A percentile compares a stretch with the other conserved stretches of the same genome.
Evolutionary conservation across 805 yeast genomes (phyloP).

Genomic region (Millerozyma miso): DNA sequence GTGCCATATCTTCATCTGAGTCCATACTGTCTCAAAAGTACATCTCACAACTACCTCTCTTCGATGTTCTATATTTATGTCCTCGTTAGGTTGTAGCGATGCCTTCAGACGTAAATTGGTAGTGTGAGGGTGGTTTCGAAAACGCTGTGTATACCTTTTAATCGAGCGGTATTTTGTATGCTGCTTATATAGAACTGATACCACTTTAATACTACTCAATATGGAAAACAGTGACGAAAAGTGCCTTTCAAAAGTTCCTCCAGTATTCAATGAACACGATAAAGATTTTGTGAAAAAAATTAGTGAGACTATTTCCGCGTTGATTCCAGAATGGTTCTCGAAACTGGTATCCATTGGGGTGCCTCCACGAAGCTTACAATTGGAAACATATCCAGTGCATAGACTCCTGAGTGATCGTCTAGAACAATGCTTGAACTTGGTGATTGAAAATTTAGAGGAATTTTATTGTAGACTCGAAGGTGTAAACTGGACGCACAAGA

Average conservation of each 20-base stretch:
- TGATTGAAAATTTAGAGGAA: slow-evolving; percentile 24
- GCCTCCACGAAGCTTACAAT: background rate
- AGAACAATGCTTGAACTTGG: slow-evolving; percentile 15
- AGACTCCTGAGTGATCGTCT: slow-evolving; percentile 3
- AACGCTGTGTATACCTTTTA: background rate
- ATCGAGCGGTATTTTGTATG: background rate
- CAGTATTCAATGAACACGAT: slow-evolving; percentile 14
- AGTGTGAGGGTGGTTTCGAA: background rate
- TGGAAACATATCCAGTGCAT: slow-evolving; percentile 6
- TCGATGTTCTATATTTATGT: too few relatives aligned
- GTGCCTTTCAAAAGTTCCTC: background rate
- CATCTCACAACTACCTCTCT: too few relatives aligned
- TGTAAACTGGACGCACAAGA: slow-evolving; percentile 37
- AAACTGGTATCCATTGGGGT: background rate
- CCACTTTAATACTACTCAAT: too few relatives aligned
- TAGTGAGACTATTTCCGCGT: slow-evolving; percentile 8
- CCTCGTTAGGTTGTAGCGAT: background rate
- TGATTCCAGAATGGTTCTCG: slow-evolving; percentile 8
- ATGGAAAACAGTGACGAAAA: background rate
- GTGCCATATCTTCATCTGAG: too few relatives aligned
- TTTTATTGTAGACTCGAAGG: slow-evolving; percentile 30
- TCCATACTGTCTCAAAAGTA: too few relatives aligned
- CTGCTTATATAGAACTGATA: too few relatives aligned
- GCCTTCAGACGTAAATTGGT: background rate
- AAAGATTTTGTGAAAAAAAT: slow-evolving; percentile 10